These are phyloP conservation scores for Holtermannia corniformis DNA, from an alignment of 768 basidiomycete species.

Conservation along the genomic window DNA sequence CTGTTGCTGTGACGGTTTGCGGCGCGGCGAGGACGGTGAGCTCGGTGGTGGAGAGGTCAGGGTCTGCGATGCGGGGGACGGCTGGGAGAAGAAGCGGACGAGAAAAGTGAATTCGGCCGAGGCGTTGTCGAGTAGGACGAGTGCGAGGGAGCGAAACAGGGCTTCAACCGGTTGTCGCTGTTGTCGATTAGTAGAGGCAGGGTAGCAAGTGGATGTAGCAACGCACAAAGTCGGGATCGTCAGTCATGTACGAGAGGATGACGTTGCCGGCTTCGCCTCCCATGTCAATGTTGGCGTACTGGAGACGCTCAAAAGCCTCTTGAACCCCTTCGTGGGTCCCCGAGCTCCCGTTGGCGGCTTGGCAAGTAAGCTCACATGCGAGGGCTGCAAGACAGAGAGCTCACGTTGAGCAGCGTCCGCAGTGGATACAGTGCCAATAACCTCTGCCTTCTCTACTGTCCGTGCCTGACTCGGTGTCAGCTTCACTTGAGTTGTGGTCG, in stretches of 20 bases:
- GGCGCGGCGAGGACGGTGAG: neutral
- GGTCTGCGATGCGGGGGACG: neutral
- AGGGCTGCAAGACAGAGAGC: too few relatives aligned
- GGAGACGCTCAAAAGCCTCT: slow-evolving; percentile 48
- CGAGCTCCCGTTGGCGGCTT: slow-evolving; percentile 30
- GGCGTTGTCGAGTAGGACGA: slow-evolving; percentile 92
- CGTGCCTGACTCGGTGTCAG: slow-evolving; percentile 48
- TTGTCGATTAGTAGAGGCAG: neutral
- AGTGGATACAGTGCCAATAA: slow-evolving; percentile 49
- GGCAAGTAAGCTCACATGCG: too few relatives aligned
- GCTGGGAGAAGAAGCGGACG: slow-evolving; percentile 64
- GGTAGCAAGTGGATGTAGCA: neutral
- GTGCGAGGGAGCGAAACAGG: slow-evolving; percentile 68
- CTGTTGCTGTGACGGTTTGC: neutral
- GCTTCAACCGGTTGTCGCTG: slow-evolving; percentile 79
- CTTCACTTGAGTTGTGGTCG: too few relatives aligned
- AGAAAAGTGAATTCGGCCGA: slow-evolving; percentile 86
- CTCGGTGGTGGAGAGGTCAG: neutral
- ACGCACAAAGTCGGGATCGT: slow-evolving; percentile 75
- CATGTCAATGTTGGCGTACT: slow-evolving; percentile 65
- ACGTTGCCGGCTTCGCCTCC: slow-evolving; percentile 49
- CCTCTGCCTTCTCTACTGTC: slow-evolving; percentile 59
- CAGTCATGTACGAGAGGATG: slow-evolving; percentile 76
- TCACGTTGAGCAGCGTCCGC: slow-evolving; percentile 44
- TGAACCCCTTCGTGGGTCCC: neutral